Percentiles rank a stretch among this genome's conserved stretches.
Evolutionary conservation across 345 rosid genomes (phyloP).

Genomic region (Salix brachista): DNA sequence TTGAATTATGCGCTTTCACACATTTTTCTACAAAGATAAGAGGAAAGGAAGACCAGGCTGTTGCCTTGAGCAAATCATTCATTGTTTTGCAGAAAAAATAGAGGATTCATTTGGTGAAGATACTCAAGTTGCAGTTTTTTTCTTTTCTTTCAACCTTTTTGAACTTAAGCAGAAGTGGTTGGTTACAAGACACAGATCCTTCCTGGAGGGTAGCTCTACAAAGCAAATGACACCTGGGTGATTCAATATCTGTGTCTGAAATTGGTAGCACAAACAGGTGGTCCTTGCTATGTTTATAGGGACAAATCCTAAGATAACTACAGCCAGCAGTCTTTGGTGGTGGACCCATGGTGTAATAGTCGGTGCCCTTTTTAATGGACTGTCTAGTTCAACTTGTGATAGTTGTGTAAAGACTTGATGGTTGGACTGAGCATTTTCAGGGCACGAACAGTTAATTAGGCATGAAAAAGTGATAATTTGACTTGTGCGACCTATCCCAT

Average conservation of each 20-base stretch:
- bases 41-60: background rate
- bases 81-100: background rate
- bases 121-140: background rate
- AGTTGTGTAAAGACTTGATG: background rate
- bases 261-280: background rate
- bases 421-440: background rate
- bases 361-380: background rate
- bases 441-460: background rate
- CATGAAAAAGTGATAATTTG: background rate
- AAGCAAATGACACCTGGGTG: background rate
- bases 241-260: background rate
- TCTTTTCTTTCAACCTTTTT: background rate
- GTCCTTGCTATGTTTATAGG: background rate
- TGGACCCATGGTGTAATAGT: background rate
- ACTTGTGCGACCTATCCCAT: background rate
- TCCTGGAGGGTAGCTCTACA: background rate
- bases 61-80: background rate
- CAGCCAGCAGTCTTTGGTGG: background rate
- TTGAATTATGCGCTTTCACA: background rate
- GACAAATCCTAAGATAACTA: background rate
- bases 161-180: background rate
- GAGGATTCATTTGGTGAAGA: background rate
- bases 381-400: background rate
- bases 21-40: background rate
- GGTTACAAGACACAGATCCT: background rate